Base-by-base conservation (phyloP, 495 filamentous ascomycete species). In the Penicillium antarcticum region DNA sequence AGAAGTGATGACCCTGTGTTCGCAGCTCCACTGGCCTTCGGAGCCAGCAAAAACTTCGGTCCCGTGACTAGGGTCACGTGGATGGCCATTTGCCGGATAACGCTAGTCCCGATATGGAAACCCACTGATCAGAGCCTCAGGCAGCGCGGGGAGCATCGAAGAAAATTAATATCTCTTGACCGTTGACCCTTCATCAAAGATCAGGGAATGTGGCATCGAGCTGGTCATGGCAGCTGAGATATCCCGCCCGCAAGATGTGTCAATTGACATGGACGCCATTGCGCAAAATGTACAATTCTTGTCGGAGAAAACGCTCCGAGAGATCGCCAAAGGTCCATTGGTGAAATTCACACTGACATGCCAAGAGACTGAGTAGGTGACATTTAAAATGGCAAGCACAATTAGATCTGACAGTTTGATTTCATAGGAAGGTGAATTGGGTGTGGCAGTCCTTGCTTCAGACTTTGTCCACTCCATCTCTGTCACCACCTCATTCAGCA, bases 11-110 rank as follows among this genome's bases (percentile, higher is more conserved):
- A 42, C 55, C 52, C 50, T 61, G 46, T 55, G 52, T 47, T 63
- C 45, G 31, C 62, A 62, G 53, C 57, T 61, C 58, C 63, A 67
- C 65, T 54, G 64, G 64, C 40, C 31, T 51, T 48, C 61, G 59
- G 55, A 48, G 46, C 60, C 56, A 67, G 65, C 66, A 73, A 75
- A 73, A 75, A 73, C 65, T 73, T 70, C 67, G 66, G 57, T 67
- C 70, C 67, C 69, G 69, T 72, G 71, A 71, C 60, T 50, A 32
- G 7, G 37, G 24, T 44, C 31, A 1, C 7, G 3, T 57, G 71
- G 63, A 67, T 26, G 17, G 64, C 52, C 13, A 42, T 62, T 62
- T 24, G 0, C 0, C 69, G 66, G 69, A 23, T 0, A 3, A 17
- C 32, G 42, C 69, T 70, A 70, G 47, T 17, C 65, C 58, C 0